These are phyloP conservation scores for Rutidosis leptorrhynchoides DNA, from an alignment of 129 eudicot genomes.

Conservation along the genomic window DNA sequence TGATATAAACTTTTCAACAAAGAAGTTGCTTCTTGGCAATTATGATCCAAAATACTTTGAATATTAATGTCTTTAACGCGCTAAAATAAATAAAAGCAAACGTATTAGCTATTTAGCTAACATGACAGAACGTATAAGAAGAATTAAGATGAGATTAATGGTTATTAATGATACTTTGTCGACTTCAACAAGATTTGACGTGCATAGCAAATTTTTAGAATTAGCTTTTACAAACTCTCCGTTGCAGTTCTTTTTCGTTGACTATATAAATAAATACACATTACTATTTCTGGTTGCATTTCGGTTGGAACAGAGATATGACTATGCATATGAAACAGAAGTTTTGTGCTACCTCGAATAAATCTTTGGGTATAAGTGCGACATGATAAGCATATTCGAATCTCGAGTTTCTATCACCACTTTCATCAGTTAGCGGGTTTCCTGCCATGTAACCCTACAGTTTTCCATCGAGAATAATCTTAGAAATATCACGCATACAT, in stretches of 20 bases:
- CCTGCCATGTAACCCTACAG: too few relatives aligned
- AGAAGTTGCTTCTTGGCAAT: conserved; percentile 9
- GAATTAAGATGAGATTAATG: background rate
- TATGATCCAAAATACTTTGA: conserved; percentile 24
- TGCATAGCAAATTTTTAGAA: conserved; percentile 15
- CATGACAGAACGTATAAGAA: background rate
- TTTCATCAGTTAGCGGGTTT: too few relatives aligned
- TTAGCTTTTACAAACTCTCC: conserved; percentile 24
- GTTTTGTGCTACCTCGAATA: background rate
- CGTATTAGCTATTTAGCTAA: conserved; percentile 8
- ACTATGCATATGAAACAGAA: background rate
- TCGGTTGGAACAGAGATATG: background rate
- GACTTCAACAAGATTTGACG: conserved; percentile 15
- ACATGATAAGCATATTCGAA: too few relatives aligned
- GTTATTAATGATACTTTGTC: conserved; percentile 14
- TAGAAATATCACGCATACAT: too few relatives aligned
- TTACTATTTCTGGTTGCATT: background rate
- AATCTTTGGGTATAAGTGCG: too few relatives aligned
- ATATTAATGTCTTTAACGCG: conserved; percentile 9
- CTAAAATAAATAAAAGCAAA: conserved; percentile 1
- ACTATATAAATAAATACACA: conserved; percentile 9
- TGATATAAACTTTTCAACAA: background rate
- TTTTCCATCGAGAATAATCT: too few relatives aligned
- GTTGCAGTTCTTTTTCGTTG: conserved; percentile 19
- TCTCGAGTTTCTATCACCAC: too few relatives aligned